Percentiles rank a stretch among this genome's conserved stretches.
phyloP scores from a whole-genome alignment of 2,329 filamentous ascomycete species.

The Aspergillus nomiae region DNA sequence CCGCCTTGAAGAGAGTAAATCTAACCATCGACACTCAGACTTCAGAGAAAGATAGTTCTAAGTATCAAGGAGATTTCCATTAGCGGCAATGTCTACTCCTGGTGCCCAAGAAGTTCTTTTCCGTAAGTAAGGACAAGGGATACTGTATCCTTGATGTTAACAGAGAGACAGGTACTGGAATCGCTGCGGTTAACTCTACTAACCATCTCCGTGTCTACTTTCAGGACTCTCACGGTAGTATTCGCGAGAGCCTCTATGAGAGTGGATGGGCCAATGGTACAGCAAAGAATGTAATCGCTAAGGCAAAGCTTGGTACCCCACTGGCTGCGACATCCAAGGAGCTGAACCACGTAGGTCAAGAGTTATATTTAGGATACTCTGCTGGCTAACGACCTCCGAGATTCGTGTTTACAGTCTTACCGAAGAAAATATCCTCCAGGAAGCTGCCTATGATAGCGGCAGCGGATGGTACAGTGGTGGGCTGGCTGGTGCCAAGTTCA shows the following conservation, averaged over 20 bases:
- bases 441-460: neutral
- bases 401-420: slow-evolving; percentile 6
- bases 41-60: neutral
- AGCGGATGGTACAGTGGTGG: slow-evolving; percentile 5
- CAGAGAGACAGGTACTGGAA: neutral
- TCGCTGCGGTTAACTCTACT: slow-evolving; percentile 5
- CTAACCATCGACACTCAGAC: neutral
- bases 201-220: slow-evolving; percentile 6
- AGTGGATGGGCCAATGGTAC: neutral
- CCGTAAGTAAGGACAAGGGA: neutral
- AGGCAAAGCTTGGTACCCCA: slow-evolving; percentile 1
- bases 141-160: neutral
- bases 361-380: too few relatives aligned
- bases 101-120: slow-evolving; percentile 3
- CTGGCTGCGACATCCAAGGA: slow-evolving; percentile 2
- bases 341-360: neutral
- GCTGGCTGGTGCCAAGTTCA: neutral
- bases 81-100: neutral
- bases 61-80: neutral
- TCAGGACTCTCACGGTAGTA: slow-evolving; percentile 2
- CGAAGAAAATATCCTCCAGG: neutral
- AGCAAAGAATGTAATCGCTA: neutral
- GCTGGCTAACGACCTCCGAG: neutral
- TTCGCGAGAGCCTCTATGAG: slow-evolving; percentile 4
- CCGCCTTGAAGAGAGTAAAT: neutral